Conservation (phyloP, 768 basidiomycete species). For the Pleurotus cornucopiae region DNA sequence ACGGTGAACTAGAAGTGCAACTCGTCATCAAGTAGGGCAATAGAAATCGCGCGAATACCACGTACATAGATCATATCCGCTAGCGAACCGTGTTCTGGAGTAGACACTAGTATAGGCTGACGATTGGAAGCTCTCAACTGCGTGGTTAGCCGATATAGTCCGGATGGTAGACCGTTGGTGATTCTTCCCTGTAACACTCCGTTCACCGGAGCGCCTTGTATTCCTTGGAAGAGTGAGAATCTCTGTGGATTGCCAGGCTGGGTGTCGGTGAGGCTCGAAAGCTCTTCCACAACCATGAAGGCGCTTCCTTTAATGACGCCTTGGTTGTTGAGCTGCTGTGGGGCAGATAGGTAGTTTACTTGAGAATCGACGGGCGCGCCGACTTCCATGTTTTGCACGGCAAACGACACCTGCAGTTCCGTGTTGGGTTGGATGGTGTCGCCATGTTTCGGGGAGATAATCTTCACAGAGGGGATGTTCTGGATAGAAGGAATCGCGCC, state of each 20-base stretch:
- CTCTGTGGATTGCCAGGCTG: slow-evolving; percentile 41
- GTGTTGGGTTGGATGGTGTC: slow-evolving; percentile 37
- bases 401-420: slow-evolving; percentile 46
- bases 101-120: slow-evolving; percentile 49
- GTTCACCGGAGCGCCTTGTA: slow-evolving; percentile 38
- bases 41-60: slow-evolving; percentile 10
- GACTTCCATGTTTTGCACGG: slow-evolving; percentile 38
- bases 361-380: slow-evolving; percentile 56
- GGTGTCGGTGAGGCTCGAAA: slow-evolving; percentile 40
- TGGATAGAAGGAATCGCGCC: slow-evolving; percentile 44
- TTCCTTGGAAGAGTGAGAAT: slow-evolving; percentile 56
- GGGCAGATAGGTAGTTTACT: slow-evolving; percentile 51
- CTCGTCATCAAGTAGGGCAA: neutral
- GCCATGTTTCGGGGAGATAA: slow-evolving; percentile 39
- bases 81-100: slow-evolving; percentile 57
- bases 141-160: slow-evolving; percentile 54
- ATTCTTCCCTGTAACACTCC: slow-evolving; percentile 51
- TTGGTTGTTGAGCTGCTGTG: slow-evolving; percentile 45
- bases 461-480: slow-evolving; percentile 47
- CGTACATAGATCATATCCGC: slow-evolving; percentile 61
- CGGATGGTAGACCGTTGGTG: slow-evolving; percentile 49
- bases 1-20: slow-evolving; percentile 26
- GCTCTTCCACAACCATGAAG: slow-evolving; percentile 52
- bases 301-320: slow-evolving; percentile 56
- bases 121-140: slow-evolving; percentile 59